Evolutionary conservation across 2,329 filamentous ascomycete genomes (phyloP), one percentile per base, ranked within the genome.

Genomic region (Sporothrix brunneoviolacea): DNA sequence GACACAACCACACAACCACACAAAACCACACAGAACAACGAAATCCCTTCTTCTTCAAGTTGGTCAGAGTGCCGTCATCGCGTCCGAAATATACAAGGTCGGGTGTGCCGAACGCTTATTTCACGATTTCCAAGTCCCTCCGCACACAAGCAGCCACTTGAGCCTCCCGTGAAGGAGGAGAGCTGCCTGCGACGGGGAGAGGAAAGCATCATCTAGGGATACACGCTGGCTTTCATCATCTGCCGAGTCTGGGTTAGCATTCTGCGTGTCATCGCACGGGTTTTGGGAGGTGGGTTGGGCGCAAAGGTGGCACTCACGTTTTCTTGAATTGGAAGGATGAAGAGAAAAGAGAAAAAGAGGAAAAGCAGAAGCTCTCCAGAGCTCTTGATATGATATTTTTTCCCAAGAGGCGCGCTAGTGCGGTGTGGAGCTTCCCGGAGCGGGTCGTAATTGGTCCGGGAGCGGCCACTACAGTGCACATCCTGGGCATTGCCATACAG

Each of bases 151-250:
- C 78, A 77, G 85, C 88, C 91, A 78, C 93, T 96, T 89, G 68
- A 87, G 90, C 91, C 87, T 37, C 83, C 41, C 48, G 30, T 19
- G 73, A 72, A 78, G 72, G 81, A 82, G 84, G 86, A 96, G 91
- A 91, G 88, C 87, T 80, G 77, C 73, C 73, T 74, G 73, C 77
- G 73, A 75, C 76, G 73, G 76, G 73, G 70, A 73, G 77, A 71
- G 74, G 77, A 75, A 77, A 86, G 78, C 75, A 76, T 97, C 93
- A 95, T 46, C 42, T 88, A 83, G 83, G 75, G 30, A 70, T 83
- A 84, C 93, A 97, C 91, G 82, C 88, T 58, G 82, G 88, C 88
- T 95, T 95, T 98, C 93, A 97, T 98, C 91, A 97, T 94, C 90
- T 96, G 64, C 3, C 45, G 43, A 45, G 24, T 44, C 55, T 58